These are phyloP conservation scores for Hypoxylon lienhwacheense DNA, from an alignment of 495 filamentous ascomycete species.

Conservation along the genomic window DNA sequence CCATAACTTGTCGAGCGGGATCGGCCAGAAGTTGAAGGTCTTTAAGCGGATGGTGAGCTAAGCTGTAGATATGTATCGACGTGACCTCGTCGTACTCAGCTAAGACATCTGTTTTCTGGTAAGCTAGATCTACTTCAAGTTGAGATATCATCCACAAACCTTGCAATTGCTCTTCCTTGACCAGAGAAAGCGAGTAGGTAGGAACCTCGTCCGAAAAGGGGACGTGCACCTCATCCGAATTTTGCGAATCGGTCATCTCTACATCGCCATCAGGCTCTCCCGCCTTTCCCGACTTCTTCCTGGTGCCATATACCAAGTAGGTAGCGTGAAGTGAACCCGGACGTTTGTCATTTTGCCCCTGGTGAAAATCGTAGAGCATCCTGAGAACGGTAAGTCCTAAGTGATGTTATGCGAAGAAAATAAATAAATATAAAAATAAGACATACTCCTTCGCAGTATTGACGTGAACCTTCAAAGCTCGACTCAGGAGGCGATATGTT, in stretches of 20 bases:
- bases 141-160: slow-evolving; percentile 50
- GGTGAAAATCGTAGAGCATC: slow-evolving; percentile 90
- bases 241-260: slow-evolving; percentile 65
- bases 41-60: slow-evolving; percentile 70
- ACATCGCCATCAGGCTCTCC: slow-evolving; percentile 64
- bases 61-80: slow-evolving; percentile 84
- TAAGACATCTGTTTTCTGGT: slow-evolving; percentile 60
- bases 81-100: slow-evolving; percentile 67
- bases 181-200: slow-evolving; percentile 66
- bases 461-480: slow-evolving; percentile 76
- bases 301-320: slow-evolving; percentile 76
- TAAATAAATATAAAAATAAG: not conserved
- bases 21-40: slow-evolving; percentile 76
- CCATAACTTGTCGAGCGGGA: slow-evolving; percentile 63
- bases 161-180: slow-evolving; percentile 77
- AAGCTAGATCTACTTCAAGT: slow-evolving; percentile 10
- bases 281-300: slow-evolving; percentile 28
- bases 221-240: slow-evolving; percentile 15
- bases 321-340: slow-evolving; percentile 79
- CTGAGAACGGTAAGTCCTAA: slow-evolving; percentile 44
- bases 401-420: no score
- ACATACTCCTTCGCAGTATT: slow-evolving; percentile 77
- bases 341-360: slow-evolving; percentile 73
- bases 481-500: slow-evolving; percentile 80
- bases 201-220: slow-evolving; percentile 46